Conservation (phyloP, 345 rosid genomes). For the Hypericum androsaemum region DNA sequence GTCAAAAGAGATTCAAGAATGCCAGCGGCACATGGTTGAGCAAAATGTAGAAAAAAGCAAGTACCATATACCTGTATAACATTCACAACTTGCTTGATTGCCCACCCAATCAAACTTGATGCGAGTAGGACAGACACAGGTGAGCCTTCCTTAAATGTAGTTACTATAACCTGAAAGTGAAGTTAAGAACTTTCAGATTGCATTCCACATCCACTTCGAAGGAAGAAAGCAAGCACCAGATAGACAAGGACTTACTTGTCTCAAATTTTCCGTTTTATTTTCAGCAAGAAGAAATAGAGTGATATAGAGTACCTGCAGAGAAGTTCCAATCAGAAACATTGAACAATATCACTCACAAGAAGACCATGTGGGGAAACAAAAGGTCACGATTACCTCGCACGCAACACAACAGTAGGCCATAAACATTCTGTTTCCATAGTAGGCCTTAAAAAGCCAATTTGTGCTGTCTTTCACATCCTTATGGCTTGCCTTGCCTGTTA, state of each 20-base stretch:
- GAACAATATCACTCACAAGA: background rate
- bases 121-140: conserved; percentile 41
- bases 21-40: background rate
- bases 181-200: conserved; percentile 9
- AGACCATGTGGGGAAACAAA: background rate
- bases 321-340: conserved; percentile 8
- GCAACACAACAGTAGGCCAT: conserved; percentile 91
- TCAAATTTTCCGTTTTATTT: conserved; percentile 49
- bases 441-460: conserved; percentile 80
- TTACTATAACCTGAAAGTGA: conserved; percentile 40
- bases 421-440: conserved; percentile 89
- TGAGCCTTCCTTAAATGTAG: conserved; percentile 34
- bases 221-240: conserved; percentile 1
- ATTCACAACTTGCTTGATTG: conserved; percentile 67
- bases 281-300: conserved; percentile 55
- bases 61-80: conserved; percentile 58
- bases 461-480: conserved; percentile 93
- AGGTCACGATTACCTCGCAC: conserved; percentile 59
- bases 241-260: conserved; percentile 38
- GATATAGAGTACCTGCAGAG: conserved; percentile 71
- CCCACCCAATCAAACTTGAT: conserved; percentile 71
- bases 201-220: background rate
- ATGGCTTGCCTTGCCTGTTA: conserved; percentile 77
- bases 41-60: background rate
- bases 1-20: background rate